phyloP scores from a whole-genome alignment of 345 rosid genomes.

The Bretschneidera sinensis region DNA sequence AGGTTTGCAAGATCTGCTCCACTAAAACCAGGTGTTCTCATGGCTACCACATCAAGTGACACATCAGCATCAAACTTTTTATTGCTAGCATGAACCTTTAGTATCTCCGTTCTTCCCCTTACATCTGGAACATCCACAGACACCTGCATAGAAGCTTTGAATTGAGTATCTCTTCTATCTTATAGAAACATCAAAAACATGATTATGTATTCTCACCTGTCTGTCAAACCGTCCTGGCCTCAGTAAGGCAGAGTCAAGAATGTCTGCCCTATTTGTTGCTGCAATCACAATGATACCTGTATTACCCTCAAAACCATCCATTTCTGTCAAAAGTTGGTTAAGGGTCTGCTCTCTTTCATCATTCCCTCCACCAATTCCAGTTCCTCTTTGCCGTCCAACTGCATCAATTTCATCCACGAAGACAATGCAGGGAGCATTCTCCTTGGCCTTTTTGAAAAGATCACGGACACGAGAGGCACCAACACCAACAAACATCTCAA shows the following conservation, averaged over 20 bases:
- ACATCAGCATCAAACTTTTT: constrained; percentile 88
- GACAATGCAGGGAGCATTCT: constrained; percentile 95
- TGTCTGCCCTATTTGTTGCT: constrained; percentile 93
- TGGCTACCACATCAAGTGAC: constrained; percentile 84
- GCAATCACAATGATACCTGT: constrained; percentile 90
- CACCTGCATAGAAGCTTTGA: constrained; percentile 46
- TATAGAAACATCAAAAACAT: not conserved
- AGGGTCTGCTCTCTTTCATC: constrained; percentile 99
- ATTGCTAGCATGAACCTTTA: constrained; percentile 84
- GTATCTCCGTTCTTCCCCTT: constrained; percentile 83
- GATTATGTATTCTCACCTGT: constrained; percentile 47
- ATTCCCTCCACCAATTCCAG: constrained; percentile 97
- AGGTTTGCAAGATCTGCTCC: constrained; percentile 99
- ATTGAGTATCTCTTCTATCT: constrained; percentile 12
- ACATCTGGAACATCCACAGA: constrained; percentile 89
- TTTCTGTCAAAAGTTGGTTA: constrained; percentile 92
- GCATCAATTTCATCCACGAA: constrained; percentile 98
- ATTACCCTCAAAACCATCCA: constrained; percentile 99
- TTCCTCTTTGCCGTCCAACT: constrained; percentile 94
- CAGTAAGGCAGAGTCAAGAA: constrained; percentile 85
- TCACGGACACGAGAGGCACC: constrained; percentile 97
- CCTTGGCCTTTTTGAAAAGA: constrained; percentile 93
- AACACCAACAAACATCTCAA: constrained; percentile 98
- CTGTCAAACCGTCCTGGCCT: constrained; percentile 97
- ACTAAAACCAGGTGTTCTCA: constrained; percentile 98